Evolutionary conservation across 78 protist species (phyloP), one percentile per base, ranked within the genome.

Genomic region (Pelomyxa schiedti): DNA sequence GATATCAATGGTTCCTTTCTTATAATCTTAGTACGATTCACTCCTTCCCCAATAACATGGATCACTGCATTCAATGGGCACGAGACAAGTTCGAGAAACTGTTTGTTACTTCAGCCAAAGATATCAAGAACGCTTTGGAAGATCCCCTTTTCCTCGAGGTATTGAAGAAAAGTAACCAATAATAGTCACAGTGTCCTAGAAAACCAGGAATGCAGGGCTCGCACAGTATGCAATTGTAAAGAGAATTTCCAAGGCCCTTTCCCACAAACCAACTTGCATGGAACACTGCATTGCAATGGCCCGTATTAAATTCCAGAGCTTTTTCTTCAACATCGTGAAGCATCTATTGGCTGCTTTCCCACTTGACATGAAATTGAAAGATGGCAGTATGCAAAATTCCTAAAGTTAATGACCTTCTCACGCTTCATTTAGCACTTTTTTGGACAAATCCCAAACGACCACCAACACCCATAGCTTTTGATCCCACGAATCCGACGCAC

Each of bases 11-110:
- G n/a, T n/a, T n/a, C n/a, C n/a, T 16, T 76, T 81, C 7, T n/a
- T n/a, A n/a, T n/a, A n/a, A n/a, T n/a, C 1, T 69, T 29, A 78
- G 99, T 89, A 95, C 98, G 36, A 75, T 97, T 37, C 87, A 95
- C 86, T 85, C 91, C 41, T 96, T 97, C 90, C 99, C 99, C 39
- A 72, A 89, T 74, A 72, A 43, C 36, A 78, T 94, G 77, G 96
- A 91, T 42, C 99, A 96, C 76, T 81, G 92, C 24, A 80, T 88
- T 38, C 91, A 92, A 77, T 96, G 97, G 97, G 94, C 96, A 22
- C 80, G 98, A 42, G 97, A 94, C 42, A 36, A 38, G 37, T 93
- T 93, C 73, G 96, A 88, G 76, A 92, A 88, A 22, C 4, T 82
- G 8, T 94, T 92, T 82, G 38, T 26, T 16, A 75, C 78, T 24